phyloP scores from a whole-genome alignment of 345 rosid genomes.

The Dovyalis caffra region DNA sequence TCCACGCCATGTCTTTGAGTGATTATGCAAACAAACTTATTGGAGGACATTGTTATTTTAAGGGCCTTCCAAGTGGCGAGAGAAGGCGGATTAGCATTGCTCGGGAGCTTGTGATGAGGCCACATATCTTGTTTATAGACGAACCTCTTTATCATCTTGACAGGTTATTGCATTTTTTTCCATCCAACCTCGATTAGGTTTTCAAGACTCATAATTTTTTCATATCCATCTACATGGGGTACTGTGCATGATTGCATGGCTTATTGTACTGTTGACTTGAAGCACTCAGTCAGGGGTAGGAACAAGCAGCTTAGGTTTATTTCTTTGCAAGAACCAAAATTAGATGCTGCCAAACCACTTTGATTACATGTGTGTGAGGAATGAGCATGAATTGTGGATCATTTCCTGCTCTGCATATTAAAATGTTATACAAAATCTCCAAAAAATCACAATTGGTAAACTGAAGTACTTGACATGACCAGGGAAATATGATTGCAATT shows the following conservation, averaged over 20 bases:
- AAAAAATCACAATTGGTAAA: too few relatives aligned
- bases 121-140: constrained; percentile 81
- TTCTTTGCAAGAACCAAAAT: background rate
- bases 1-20: constrained; percentile 88
- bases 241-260: background rate
- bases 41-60: constrained; percentile 96
- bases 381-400: background rate
- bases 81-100: constrained; percentile 97
- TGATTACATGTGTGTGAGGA: background rate
- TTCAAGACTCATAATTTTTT: background rate
- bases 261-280: background rate
- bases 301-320: background rate
- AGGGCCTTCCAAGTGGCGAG: constrained; percentile 88
- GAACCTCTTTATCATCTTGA: constrained; percentile 99
- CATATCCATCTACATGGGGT: background rate
- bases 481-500: background rate
- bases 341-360: background rate
- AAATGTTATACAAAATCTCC: background rate
- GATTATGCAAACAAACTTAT: constrained; percentile 93
- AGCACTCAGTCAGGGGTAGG: background rate
- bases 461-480: background rate
- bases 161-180: constrained; percentile 43
- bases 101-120: constrained; percentile 98
- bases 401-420: background rate
- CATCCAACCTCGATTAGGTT: background rate